phyloP scores from a whole-genome alignment of 2,329 filamentous ascomycete genomes.

The Ophiostoma perfectum region DNA sequence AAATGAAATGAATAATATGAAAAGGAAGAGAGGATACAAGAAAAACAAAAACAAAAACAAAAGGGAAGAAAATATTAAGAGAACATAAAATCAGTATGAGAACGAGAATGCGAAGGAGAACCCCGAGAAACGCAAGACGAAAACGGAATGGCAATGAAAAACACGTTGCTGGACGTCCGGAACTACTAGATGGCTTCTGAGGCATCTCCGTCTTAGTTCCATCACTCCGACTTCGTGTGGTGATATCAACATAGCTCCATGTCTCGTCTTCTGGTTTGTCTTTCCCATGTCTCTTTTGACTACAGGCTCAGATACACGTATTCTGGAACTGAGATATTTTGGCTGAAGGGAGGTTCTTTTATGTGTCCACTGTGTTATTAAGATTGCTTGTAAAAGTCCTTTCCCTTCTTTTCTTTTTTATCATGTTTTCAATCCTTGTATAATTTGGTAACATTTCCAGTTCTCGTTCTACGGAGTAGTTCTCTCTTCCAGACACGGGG shows the following conservation, averaged over 20 bases:
- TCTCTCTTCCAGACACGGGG: too few relatives aligned
- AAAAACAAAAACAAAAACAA: not conserved
- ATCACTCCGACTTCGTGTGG: not conserved
- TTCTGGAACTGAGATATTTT: slow-evolving; percentile 3
- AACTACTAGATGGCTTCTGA: not conserved
- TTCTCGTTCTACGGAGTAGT: too few relatives aligned
- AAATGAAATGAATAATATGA: not conserved
- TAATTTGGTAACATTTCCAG: not conserved
- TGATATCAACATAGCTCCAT: not conserved
- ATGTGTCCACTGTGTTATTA: not conserved
- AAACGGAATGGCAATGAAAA: too few relatives aligned
- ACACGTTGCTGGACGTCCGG: not conserved
- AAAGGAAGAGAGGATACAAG: slow-evolving; percentile 7
- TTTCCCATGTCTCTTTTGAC: too few relatives aligned
- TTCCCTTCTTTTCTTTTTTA: not conserved
- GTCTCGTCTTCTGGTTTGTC: too few relatives aligned
- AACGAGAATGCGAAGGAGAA: too few relatives aligned
- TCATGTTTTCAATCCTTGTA: not conserved
- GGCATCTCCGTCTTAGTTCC: not conserved
- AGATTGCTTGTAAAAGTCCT: not conserved
- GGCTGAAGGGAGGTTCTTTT: not conserved
- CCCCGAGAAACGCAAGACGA: too few relatives aligned
- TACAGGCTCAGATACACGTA: not conserved
- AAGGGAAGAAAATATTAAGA: not conserved
- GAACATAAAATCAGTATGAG: not conserved